Evolutionary conservation across 306 rosid genomes (phyloP), one percentile per base, ranked within the genome.

Genomic region (Vigna angularis): DNA sequence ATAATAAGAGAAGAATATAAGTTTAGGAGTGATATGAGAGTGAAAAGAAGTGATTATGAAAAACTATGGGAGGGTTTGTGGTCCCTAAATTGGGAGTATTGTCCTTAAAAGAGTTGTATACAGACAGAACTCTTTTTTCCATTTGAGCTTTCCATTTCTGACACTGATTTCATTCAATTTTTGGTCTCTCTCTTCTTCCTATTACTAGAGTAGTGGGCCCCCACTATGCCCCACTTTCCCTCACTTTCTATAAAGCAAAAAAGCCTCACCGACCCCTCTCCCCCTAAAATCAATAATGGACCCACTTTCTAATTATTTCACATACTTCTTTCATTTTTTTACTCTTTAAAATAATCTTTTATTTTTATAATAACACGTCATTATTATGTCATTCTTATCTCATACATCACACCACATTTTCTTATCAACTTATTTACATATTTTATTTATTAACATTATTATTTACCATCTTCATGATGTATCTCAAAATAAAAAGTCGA

Each of bases 261-360:
- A 74, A 48, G 83, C 73, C 80, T 75, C 85, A 11, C 79, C 73
- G 87, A 90, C 88, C 65, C 62, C 51, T 28, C 58, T 66, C 9
- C 4, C 44, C 63, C 77, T 63, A 76, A 70, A 83, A 74, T 85
- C 89, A 81, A 76, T 63, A 30, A 6, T 1, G 78, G 89, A 5
- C 76, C 97, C 88, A 75, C 87, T 24, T 7, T 40, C 28, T 76
- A 81, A 91, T 88, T 75, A 83, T 90, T 79, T 61, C 74, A 36
- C 67, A 4, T 9, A 3, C 64, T 34, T 65, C 18, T 51, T 51
- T 26, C 49, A 12, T 51, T 58, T 20, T 26, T 16, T 17, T 6
- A 3, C 6, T 76, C 1, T 42, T 13, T 2, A 10, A 6, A 56
- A 9, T 2, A 9, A 47, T 18, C 0, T 9, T 20, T 42, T 81